Conservation (phyloP, 345 rosid genomes). For the Laguncularia racemosa region DNA sequence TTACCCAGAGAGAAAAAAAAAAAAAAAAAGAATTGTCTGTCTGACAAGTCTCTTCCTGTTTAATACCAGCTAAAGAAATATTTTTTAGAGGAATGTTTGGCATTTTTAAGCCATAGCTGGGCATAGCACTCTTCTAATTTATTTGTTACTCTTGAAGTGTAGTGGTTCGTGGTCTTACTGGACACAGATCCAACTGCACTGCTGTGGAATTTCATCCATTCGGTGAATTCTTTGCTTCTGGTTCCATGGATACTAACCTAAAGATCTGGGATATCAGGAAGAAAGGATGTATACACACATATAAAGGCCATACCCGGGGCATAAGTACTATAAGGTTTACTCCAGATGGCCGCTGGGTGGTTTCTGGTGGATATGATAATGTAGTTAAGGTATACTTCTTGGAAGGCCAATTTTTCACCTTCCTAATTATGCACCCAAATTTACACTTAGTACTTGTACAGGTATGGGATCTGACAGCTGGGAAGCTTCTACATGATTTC, state of each 20-base stretch:
- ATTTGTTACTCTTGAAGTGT: conserved; percentile 75
- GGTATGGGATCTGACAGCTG: conserved; percentile 98
- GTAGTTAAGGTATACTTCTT: conserved; percentile 66
- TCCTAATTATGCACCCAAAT: too few relatives aligned
- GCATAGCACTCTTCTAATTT: conserved; percentile 26
- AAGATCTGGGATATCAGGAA: conserved; percentile 95
- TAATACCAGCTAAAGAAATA: too few relatives aligned
- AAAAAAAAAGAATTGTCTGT: too few relatives aligned
- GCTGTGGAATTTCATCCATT: conserved; percentile 96
- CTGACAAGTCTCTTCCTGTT: too few relatives aligned
- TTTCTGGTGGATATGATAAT: conserved; percentile 95
- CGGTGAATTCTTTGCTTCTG: conserved; percentile 97
- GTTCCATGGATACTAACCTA: conserved; percentile 70
- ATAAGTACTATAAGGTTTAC: conserved; percentile 69
- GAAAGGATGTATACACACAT: conserved; percentile 92
- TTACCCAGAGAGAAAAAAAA: too few relatives aligned
- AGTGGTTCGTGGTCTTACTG: conserved; percentile 98
- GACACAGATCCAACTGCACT: conserved; percentile 88
- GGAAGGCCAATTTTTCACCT: neutral
- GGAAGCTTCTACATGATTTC: conserved; percentile 94
- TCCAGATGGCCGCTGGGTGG: conserved; percentile 99
- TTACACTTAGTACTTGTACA: conserved; percentile 11
- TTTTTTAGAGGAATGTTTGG: too few relatives aligned
- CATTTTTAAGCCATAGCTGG: too few relatives aligned
- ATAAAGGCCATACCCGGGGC: conserved; percentile 85